Conservation (phyloP, 225 moss, liverwort and hornwort species). For the Sphagnum tenellum region DNA sequence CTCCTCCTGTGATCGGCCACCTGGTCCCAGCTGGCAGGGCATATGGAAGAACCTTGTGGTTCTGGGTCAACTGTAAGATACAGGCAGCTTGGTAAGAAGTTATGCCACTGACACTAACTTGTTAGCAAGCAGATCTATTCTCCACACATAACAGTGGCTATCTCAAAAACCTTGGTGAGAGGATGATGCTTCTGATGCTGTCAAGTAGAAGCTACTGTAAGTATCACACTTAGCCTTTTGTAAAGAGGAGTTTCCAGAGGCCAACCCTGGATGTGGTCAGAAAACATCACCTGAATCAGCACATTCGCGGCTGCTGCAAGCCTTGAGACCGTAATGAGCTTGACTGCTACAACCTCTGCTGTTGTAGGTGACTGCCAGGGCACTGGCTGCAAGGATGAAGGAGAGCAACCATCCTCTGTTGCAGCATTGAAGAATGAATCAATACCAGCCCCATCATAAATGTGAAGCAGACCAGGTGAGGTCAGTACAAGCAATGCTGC, state of each 20-base stretch:
- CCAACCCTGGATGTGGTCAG: too few species aligned
- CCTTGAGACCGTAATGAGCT: constrained; percentile 54
- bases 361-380: constrained; percentile 67
- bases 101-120: background rate
- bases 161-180: background rate
- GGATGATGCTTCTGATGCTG: too few species aligned
- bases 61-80: constrained; percentile 36
- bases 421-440: constrained; percentile 44
- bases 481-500: constrained; percentile 76
- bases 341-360: constrained; percentile 49
- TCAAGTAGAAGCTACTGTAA: too few species aligned
- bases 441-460: constrained; percentile 81
- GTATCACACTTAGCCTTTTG: too few species aligned
- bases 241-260: too few species aligned
- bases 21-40: constrained; percentile 67
- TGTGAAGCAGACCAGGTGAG: constrained; percentile 78
- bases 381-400: constrained; percentile 66
- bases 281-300: constrained; percentile 62
- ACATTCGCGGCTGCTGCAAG: constrained; percentile 46
- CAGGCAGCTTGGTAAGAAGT: constrained; percentile 1
- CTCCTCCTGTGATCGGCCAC: constrained; percentile 88
- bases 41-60: constrained; percentile 31
- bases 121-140: too few species aligned
- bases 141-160: background rate
- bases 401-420: constrained; percentile 49